These are phyloP conservation scores for Prunella vulgaris DNA, from an alignment of 257 asterid genomes.

Conservation along the genomic window DNA sequence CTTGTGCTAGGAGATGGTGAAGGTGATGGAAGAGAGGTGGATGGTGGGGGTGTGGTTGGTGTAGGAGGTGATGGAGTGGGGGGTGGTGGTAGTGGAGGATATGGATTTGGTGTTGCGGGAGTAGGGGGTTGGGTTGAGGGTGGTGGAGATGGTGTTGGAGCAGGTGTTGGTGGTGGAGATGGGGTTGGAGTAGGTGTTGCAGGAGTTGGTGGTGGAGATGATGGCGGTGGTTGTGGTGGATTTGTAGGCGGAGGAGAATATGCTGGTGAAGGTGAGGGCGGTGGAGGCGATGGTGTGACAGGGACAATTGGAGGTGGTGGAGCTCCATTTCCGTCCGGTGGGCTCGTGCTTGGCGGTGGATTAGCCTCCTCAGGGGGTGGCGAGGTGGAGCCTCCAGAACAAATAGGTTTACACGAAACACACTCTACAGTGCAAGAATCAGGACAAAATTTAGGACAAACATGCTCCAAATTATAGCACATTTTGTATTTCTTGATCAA, in stretches of 20 bases:
- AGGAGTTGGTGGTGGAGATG: neutral
- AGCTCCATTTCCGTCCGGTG: neutral
- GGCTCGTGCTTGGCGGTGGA: neutral
- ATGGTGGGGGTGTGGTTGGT: no score
- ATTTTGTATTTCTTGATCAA: conserved; percentile 29
- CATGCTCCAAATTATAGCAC: conserved; percentile 50
- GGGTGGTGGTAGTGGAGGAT: no score
- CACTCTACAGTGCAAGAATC: conserved; percentile 37
- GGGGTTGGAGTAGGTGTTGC: no score
- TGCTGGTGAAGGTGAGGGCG: neutral
- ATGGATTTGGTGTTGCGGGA: no score
- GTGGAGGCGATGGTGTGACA: no score
- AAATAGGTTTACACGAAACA: conserved; percentile 43
- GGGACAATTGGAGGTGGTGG: no score
- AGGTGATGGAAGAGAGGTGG: conserved; percentile 11
- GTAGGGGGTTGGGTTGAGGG: no score
- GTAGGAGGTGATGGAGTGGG: no score
- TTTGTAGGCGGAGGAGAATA: conserved; percentile 13
- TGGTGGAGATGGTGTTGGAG: no score
- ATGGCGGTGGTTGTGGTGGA: conserved; percentile 10
- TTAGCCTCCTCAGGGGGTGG: conserved; percentile 6
- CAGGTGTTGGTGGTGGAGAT: no score
- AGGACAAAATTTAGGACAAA: conserved; percentile 57
- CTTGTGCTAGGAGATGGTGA: no score
- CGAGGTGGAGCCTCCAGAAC: conserved; percentile 19